phyloP scores from a whole-genome alignment of 1,139 yeast genomes.

The Suhomyces maxii region DNA sequence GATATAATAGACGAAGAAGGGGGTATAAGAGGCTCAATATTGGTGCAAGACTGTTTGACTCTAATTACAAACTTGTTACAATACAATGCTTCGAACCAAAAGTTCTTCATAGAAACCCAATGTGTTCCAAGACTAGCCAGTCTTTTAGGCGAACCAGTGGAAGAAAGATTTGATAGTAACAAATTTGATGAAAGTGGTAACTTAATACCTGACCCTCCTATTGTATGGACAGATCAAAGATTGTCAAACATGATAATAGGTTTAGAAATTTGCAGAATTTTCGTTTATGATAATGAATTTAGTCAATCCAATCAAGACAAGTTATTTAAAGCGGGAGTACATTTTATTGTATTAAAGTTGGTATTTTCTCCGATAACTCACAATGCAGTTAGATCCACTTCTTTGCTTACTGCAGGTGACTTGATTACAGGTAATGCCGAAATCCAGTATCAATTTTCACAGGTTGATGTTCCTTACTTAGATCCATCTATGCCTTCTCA shows the following conservation, averaged over 20 bases:
- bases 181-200: conserved; percentile 4
- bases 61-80: conserved; percentile 69
- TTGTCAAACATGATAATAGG: conserved; percentile 63
- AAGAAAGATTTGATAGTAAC: conserved; percentile 14
- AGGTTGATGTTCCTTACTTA: conserved; percentile 86
- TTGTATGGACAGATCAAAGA: conserved; percentile 75
- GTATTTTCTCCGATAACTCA: conserved; percentile 69
- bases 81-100: conserved; percentile 90
- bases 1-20: conserved; percentile 83
- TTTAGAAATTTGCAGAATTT: conserved; percentile 70
- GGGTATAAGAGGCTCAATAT: conserved; percentile 84
- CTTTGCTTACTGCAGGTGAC: conserved; percentile 76
- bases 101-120: conserved; percentile 81
- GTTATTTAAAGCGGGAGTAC: conserved; percentile 61
- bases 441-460: conserved; percentile 69
- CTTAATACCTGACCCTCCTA: conserved; percentile 26
- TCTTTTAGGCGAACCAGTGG: conserved; percentile 58
- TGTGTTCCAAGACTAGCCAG: conserved; percentile 65
- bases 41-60: conserved; percentile 86
- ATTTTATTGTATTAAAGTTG: conserved; percentile 64
- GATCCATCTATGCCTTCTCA: conserved; percentile 74
- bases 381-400: conserved; percentile 59
- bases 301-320: conserved; percentile 61
- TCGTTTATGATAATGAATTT: conserved; percentile 75
- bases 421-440: conserved; percentile 63